Base-by-base conservation (phyloP, 2,329 filamentous ascomycete genomes). In the Fusarium zealandicum region DNA sequence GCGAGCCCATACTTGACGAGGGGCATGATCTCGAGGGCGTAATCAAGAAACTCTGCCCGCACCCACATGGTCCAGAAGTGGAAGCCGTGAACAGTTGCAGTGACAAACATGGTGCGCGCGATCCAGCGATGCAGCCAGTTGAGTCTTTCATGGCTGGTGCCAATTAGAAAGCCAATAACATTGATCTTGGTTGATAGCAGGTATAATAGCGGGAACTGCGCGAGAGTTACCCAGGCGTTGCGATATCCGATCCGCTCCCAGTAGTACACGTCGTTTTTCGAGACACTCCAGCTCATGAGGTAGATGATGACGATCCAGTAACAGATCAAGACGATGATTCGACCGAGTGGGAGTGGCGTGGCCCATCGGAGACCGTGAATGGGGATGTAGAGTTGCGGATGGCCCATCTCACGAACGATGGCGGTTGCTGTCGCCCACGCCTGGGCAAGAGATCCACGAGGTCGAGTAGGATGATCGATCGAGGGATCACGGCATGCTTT, bases 111-210 rank as follows among this genome's bases (percentile, higher is more conserved):
- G 49, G 85, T 88, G 53, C 88, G 81, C 3, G 84, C 86, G 9
- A 87, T 83, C 88, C 88, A 91, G 55, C 88, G 81, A 65, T 91
- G 88, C 45, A 90, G 72, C 88, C 88, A 90, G 69, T 89, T 90
- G 52, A 90, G 75, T 8, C 85, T 80, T 72, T 90, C 88, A 65
- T 90, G 85, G 55, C 86, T 85, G 9, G 82, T 79, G 10, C 87
- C 88, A 4, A 82, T 78, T 18, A 90, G 72, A 46, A 80, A 76
- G 1, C 83, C 86, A n/a, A 90, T 73, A 16, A 84, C 65, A 58
- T 78, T 86, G 56, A 80, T 78, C 67, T 87, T 86, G 58, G 81
- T 82, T 20, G 83, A 80, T 12, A 89, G 77, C 3, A 89, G 75
- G 63, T 85, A 88, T 9, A 89, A 75, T 16, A 89, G 75, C 0